Base-by-base conservation (phyloP, 148 eudicot species). In the Silene latifolia region DNA sequence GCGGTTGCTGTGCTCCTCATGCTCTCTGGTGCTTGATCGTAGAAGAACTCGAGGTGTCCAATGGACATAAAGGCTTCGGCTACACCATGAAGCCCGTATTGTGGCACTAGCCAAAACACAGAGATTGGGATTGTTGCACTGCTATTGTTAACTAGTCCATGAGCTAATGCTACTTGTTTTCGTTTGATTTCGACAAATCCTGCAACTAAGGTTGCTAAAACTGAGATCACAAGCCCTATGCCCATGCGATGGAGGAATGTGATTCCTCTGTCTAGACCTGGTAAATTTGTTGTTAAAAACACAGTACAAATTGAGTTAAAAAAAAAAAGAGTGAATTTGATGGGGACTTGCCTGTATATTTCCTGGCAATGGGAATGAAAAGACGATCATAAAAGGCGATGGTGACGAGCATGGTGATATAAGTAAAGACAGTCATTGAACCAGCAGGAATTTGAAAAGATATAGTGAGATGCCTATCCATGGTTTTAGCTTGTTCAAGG, bases 61-160 rank as follows among this genome's bases (percentile, higher is more conserved):
- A 94, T 89, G 1, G 98, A 87, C 93, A 87, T 91, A 72, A 94
- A 94, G 0, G 97, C 93, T 72, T 94, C 97, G 4, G 97, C 97
- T 56, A 91, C 32, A 1, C 98, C 98, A 68, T 94, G 97, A 0
- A 91, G 86, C 39, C 75, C 39, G 24, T 94, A 91, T 54, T 88
- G 98, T 0, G 93, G 97, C 63, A 84, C 87, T 0, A 94, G 88
- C 96, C 97, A 94, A 7, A 88, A 79, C 7, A 85, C 88, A 3
- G 96, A 84, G 0, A 94, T 82, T 3, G 91, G 89, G 4, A 89
- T 74, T 2, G 23, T 81, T 10, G 82, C 80, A 0, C 53, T 72
- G 0, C 90, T 84, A 3, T 60, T 25, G 48, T 88, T 14, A 7
- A 69, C 18, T 74, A 83, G 13, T 80, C 78, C 63, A 20, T 44